Base-by-base conservation (phyloP, 225 moss, liverwort and hornwort genomes). In the Straminergon stramineum region DNA sequence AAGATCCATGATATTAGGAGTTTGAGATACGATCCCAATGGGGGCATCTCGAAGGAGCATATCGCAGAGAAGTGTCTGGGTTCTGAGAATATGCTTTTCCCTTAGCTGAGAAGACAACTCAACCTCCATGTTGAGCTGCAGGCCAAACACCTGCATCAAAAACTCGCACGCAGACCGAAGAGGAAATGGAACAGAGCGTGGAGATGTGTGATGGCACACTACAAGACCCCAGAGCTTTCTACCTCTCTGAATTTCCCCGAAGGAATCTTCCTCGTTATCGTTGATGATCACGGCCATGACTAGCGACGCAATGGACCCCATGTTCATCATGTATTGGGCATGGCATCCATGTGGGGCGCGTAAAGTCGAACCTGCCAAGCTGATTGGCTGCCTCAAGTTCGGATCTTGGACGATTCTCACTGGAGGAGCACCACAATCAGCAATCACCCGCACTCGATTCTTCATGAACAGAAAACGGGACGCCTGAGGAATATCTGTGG, bases 11-110 rank as follows among this genome's bases (percentile, higher is more conserved):
- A 94, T 92, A 64, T 94, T 94, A 19, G 94, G 94, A 71, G 92
- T 88, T 82, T 94, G 92, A 66, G 94, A 94, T 37, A 94, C 94
- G 53, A 94, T 94, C 45, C 94, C 94, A 83, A 94, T 94, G 23
- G 94, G 94, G 21, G 94, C 94, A 89, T 94, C 94, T 83, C 94
- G 94, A 87, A 94, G 94, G 55, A 94, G 92, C 94, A 94, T 94
- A 63, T 94, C 94, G 87, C 94, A 94, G 14, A 94, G 91, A 51
- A 94, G 94, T n/a, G 94, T 94, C 90, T 94, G 94, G 32, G 94
- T 94, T 87, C 94, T 87, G 48, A 94, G 90, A 66, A 94, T 94
- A 82, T 94, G 94, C 58, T 94, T 94, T 84, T 94, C 94, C 84
- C 91, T 89, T n/a, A 92, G 61, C 91, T 94, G 94, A 87, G 94